A percentile compares a stretch with the other conserved stretches of the same genome.
These are phyloP conservation scores for Staphylotrichum tortipilum DNA, from an alignment of 495 filamentous ascomycete species.

Conservation along the genomic window DNA sequence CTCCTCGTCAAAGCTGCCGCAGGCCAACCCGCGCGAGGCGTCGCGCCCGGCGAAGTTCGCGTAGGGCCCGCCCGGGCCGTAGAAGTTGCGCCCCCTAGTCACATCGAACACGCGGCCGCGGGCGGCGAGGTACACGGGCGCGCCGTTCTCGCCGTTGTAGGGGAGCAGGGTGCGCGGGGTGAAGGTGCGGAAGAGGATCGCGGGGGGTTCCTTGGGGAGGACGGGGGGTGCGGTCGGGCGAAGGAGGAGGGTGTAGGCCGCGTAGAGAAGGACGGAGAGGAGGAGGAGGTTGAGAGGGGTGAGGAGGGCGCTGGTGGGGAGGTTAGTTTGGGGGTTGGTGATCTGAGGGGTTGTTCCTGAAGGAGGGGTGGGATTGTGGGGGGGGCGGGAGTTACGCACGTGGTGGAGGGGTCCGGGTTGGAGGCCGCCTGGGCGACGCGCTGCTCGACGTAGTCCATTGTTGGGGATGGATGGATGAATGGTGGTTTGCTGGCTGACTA, in stretches of 20 bases:
- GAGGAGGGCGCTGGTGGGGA: conserved; percentile 47
- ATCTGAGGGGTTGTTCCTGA: too few relatives aligned
- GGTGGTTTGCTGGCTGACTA: not conserved
- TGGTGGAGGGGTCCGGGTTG: conserved; percentile 15
- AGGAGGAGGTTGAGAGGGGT: conserved; percentile 77
- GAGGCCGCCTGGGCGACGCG: conserved; percentile 42
- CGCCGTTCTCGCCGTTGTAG: conserved; percentile 71
- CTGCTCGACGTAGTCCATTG: conserved; percentile 50
- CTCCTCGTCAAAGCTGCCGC: conserved; percentile 87
- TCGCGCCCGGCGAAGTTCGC: conserved; percentile 93
- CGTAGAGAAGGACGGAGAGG: conserved; percentile 56
- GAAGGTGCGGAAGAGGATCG: conserved; percentile 84
- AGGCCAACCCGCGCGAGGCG: conserved; percentile 82
- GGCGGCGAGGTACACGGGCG: conserved; percentile 77
- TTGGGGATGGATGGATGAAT: not conserved
- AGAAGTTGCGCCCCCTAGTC: conserved; percentile 75
- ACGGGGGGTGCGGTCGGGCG: conserved; percentile 42
- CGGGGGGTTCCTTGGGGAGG: conserved; percentile 56
- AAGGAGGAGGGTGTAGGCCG: conserved; percentile 59
- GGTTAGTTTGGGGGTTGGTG: too few relatives aligned
- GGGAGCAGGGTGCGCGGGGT: conserved; percentile 75
- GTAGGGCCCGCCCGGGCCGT: conserved; percentile 87
- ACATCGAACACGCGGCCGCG: conserved; percentile 85
- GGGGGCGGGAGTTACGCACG: conserved; percentile 12
- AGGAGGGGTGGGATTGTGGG: conserved; percentile 16